Conservation (phyloP, 352 stramenopile species). For the Pythium phragmitis region DNA sequence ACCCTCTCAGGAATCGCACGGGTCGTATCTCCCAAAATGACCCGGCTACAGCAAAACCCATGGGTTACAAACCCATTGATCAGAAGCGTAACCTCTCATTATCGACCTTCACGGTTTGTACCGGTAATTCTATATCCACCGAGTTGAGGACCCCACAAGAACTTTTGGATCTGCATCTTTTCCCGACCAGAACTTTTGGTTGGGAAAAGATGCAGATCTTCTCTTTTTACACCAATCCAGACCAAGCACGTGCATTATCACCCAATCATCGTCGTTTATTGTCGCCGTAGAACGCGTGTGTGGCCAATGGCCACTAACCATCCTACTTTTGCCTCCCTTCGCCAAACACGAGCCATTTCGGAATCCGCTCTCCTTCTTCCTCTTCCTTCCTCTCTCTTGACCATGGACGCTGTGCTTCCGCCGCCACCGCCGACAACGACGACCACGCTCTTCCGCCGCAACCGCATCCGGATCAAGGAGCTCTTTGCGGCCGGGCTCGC, state of each 20-base stretch:
- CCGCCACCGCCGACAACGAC: constrained; percentile 39
- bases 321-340: not conserved
- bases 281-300: not conserved
- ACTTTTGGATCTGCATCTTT: not conserved
- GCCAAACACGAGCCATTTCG: constrained; percentile 11
- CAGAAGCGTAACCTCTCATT: too few species aligned
- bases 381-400: not conserved
- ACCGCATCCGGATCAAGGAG: constrained; percentile 85
- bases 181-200: not conserved
- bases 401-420: constrained; percentile 49
- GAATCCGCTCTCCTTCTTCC: constrained; percentile 6
- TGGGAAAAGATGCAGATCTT: not conserved
- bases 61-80: too few species aligned
- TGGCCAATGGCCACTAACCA: not conserved
- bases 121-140: too few species aligned
- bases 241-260: not conserved
- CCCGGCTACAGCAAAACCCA: too few species aligned
- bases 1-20: not conserved
- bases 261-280: not conserved
- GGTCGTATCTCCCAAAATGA: too few species aligned
- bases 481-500: constrained; percentile 55
- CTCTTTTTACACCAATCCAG: constrained; percentile 6
- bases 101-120: too few species aligned
- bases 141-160: too few species aligned
- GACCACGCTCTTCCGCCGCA: constrained; percentile 75